Evolutionary conservation across 768 basidiomycete genomes (phyloP).

Genomic region (Tylopilus sp.): DNA sequence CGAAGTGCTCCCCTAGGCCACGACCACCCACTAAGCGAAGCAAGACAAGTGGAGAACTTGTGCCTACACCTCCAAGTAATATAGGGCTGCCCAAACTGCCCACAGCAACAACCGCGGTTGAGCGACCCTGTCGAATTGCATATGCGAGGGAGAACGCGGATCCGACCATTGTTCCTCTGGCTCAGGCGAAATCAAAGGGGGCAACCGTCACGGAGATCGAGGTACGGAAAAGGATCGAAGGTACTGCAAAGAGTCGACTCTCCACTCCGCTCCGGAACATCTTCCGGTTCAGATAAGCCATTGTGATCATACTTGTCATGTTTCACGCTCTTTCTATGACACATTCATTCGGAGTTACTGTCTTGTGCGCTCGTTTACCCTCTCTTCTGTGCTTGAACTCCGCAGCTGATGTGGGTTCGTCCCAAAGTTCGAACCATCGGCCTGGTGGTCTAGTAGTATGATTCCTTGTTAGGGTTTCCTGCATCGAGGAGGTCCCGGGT

Average conservation of each 20-base stretch:
- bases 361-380: neutral
- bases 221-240: conserved; percentile 26
- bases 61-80: neutral
- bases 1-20: conserved; percentile 8
- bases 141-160: conserved; percentile 16
- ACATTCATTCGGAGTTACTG: conserved; percentile 8
- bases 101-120: conserved; percentile 1
- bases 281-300: conserved; percentile 27
- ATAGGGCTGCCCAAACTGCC: conserved; percentile 7
- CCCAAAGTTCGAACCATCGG: conserved; percentile 12
- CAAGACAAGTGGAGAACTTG: conserved; percentile 10
- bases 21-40: conserved; percentile 15
- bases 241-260: conserved; percentile 24
- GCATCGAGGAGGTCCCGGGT: conserved; percentile 57
- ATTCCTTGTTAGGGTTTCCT: conserved; percentile 56
- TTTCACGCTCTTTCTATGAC: conserved; percentile 8
- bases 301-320: neutral
- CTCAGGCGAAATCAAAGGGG: conserved; percentile 17
- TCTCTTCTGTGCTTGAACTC: neutral
- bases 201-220: conserved; percentile 9
- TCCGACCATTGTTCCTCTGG: neutral
- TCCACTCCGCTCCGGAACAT: conserved; percentile 31
- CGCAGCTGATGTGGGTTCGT: neutral
- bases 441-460: conserved; percentile 66
- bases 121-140: conserved; percentile 15